Conservation (phyloP, 495 filamentous ascomycete genomes). For the Penicillium tannophilum region DNA sequence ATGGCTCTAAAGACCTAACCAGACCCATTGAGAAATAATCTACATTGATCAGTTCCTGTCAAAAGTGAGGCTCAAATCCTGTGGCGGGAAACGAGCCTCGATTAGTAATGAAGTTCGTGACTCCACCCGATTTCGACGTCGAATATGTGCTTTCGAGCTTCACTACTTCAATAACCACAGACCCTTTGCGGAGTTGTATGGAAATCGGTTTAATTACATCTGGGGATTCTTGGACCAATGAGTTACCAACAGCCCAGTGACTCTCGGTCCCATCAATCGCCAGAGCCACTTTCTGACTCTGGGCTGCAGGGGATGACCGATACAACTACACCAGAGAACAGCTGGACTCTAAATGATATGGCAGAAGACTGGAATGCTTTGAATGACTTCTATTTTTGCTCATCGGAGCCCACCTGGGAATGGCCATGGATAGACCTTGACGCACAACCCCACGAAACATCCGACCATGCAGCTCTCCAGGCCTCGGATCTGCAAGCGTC, state of each 20-base stretch:
- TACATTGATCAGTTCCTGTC: no score
- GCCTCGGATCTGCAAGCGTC: background rate
- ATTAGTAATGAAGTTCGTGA: background rate
- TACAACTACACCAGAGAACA: background rate
- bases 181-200: background rate
- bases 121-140: background rate
- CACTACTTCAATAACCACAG: background rate
- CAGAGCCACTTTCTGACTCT: background rate
- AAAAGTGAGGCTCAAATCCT: no score
- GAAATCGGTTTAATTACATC: background rate
- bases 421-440: conserved; percentile 17
- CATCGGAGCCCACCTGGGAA: conserved; percentile 15
- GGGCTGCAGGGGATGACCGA: background rate
- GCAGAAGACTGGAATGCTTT: conserved; percentile 11
- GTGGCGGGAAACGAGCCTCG: no score
- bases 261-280: background rate
- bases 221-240: background rate
- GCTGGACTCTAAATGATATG: conserved; percentile 2
- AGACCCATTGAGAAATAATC: no score
- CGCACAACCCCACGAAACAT: background rate
- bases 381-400: conserved; percentile 22
- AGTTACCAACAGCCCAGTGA: background rate
- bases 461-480: background rate
- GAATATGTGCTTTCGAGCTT: background rate
- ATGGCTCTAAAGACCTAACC: no score